Percentiles rank a stretch among this genome's conserved stretches.
Evolutionary conservation across 2,329 filamentous ascomycete genomes (phyloP).

Genomic region (Aspergillus cejpii): DNA sequence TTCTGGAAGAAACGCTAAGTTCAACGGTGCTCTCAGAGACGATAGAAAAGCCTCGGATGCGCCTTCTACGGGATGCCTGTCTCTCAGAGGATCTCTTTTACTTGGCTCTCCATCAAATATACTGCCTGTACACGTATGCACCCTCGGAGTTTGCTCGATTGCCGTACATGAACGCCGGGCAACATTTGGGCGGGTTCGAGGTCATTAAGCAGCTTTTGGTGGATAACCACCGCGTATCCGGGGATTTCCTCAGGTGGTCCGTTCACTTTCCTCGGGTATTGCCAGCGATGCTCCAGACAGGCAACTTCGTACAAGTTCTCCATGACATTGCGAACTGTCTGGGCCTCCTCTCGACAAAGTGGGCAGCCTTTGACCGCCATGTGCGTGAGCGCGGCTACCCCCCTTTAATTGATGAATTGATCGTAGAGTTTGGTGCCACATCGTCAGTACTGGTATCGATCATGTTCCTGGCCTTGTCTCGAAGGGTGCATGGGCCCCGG

Average conservation of each 20-base stretch:
- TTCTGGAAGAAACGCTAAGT: slow-evolving; percentile 9
- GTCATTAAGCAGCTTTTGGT: slow-evolving; percentile 43
- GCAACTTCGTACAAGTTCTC: slow-evolving; percentile 30
- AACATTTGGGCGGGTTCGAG: slow-evolving; percentile 25
- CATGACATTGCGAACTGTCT: slow-evolving; percentile 43
- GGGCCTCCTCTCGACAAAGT: slow-evolving; percentile 39
- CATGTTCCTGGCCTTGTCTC: slow-evolving; percentile 42
- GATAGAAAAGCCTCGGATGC: slow-evolving; percentile 41
- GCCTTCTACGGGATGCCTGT: slow-evolving; percentile 55
- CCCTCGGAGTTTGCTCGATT: slow-evolving; percentile 33
- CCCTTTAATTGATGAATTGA: slow-evolving; percentile 53
- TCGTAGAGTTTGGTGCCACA: slow-evolving; percentile 41
- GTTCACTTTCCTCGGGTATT: slow-evolving; percentile 43
- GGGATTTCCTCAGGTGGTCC: slow-evolving; percentile 42
- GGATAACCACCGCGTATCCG: slow-evolving; percentile 40
- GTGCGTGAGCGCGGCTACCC: slow-evolving; percentile 42
- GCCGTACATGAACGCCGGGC: slow-evolving; percentile 32
- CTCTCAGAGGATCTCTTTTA: slow-evolving; percentile 54
- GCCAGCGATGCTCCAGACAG: slow-evolving; percentile 23
- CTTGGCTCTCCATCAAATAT: slow-evolving; percentile 58
- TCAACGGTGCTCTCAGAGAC: slow-evolving; percentile 35
- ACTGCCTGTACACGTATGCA: slow-evolving; percentile 50
- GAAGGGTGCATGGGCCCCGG: slow-evolving; percentile 18
- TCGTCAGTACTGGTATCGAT: slow-evolving; percentile 51
- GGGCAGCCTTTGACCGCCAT: slow-evolving; percentile 34